Conservation (phyloP, 2,329 filamentous ascomycete species). For the Bipolaris oryzae region DNA sequence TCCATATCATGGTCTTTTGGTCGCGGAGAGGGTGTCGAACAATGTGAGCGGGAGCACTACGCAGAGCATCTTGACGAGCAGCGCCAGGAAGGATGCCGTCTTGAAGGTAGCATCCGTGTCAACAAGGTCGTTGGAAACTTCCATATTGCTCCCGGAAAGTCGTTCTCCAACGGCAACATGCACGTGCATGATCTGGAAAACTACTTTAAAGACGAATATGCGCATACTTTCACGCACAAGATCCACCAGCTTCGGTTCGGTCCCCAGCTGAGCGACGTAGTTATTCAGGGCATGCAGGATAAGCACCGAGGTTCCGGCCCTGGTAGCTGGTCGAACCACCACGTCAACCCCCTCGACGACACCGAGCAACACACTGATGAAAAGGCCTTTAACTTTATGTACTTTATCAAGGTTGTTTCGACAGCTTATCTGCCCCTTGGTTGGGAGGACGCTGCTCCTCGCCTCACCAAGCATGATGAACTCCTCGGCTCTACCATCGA, state of each 20-base stretch:
- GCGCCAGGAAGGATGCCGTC: conserved; percentile 88
- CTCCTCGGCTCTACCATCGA: conserved; percentile 52
- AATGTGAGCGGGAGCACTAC: conserved; percentile 95
- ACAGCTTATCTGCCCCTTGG: conserved; percentile 93
- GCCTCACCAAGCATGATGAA: conserved; percentile 55
- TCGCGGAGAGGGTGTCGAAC: conserved; percentile 87
- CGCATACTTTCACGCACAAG: conserved; percentile 86
- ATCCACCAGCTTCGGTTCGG: conserved; percentile 93
- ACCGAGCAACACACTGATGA: conserved; percentile 78
- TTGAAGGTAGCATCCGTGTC: conserved; percentile 88
- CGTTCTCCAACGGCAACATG: conserved; percentile 95
- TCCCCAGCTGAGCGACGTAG: conserved; percentile 79
- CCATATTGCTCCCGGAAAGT: conserved; percentile 94
- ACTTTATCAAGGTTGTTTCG: conserved; percentile 97
- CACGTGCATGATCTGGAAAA: conserved; percentile 97
- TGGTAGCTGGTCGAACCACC: conserved; percentile 81
- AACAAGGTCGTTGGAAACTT: conserved; percentile 99
- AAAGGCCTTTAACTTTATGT: conserved; percentile 94
- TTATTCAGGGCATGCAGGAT: conserved; percentile 53
- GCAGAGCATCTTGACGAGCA: conserved; percentile 85
- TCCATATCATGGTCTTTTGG: conserved; percentile 92
- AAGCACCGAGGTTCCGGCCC: conserved; percentile 62
- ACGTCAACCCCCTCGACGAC: conserved; percentile 87
- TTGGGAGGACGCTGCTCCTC: conserved; percentile 68
- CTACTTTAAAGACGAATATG: conserved; percentile 75